Evolutionary conservation across 2,329 filamentous ascomycete genomes (phyloP).

Genomic region (Paecilomyces variotii): DNA sequence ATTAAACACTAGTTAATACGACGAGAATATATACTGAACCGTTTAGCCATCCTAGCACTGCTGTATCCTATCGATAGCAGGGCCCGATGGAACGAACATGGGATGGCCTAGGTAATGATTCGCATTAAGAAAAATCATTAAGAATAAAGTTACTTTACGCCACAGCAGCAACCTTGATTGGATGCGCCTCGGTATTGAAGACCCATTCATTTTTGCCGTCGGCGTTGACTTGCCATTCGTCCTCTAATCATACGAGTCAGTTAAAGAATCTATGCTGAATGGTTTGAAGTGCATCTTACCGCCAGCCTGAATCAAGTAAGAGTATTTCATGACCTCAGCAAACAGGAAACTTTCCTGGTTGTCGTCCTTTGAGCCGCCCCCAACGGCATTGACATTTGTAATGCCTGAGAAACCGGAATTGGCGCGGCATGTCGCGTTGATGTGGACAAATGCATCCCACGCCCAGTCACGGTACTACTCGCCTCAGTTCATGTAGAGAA

Average conservation of each 20-base stretch:
- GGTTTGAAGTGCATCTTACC: slow-evolving; percentile 14
- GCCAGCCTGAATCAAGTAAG: slow-evolving; percentile 59
- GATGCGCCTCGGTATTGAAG: slow-evolving; percentile 60
- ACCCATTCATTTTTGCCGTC: slow-evolving; percentile 47
- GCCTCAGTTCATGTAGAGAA: not conserved
- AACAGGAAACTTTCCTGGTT: slow-evolving; percentile 85
- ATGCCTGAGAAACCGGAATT: slow-evolving; percentile 62
- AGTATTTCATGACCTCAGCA: slow-evolving; percentile 80
- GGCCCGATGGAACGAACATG: not conserved
- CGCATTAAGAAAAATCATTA: not conserved
- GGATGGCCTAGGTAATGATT: not conserved
- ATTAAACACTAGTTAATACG: not conserved
- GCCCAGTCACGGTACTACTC: slow-evolving; percentile 68
- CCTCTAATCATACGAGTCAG: slow-evolving; percentile 38
- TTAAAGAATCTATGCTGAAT: slow-evolving; percentile 5
- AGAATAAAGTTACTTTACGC: not conserved
- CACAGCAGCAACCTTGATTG: slow-evolving; percentile 38
- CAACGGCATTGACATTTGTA: slow-evolving; percentile 54
- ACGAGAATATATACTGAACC: not conserved
- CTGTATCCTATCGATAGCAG: not conserved
- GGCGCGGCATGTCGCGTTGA: slow-evolving; percentile 56
- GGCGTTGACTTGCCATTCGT: slow-evolving; percentile 49
- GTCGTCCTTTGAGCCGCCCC: slow-evolving; percentile 56
- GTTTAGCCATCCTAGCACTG: not conserved
- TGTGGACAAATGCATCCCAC: slow-evolving; percentile 66